Conservation (phyloP, 768 basidiomycete species). For the Kwoniella europaea region DNA sequence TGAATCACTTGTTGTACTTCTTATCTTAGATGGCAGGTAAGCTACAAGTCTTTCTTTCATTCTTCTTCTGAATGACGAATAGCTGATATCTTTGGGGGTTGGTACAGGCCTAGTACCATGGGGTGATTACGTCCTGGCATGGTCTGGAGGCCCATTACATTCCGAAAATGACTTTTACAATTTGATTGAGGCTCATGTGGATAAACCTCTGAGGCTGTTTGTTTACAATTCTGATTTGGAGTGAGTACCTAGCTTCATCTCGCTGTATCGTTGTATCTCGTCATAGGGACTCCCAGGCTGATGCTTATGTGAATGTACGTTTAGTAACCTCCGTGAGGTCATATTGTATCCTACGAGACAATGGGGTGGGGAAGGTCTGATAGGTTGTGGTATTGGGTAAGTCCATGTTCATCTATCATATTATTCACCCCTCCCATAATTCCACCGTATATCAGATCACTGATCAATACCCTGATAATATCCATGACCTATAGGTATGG, state of each 20-base stretch:
- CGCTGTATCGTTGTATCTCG: background rate
- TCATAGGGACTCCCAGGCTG: background rate
- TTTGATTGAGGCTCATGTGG: constrained; percentile 88
- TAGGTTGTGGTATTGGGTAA: constrained; percentile 95
- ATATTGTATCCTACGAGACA: constrained; percentile 93
- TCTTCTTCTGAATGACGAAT: no score
- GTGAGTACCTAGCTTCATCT: constrained; percentile 62
- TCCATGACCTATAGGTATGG: constrained; percentile 68
- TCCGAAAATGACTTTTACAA: constrained; percentile 97
- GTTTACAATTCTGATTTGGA: constrained; percentile 98
- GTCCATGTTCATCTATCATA: constrained; percentile 45
- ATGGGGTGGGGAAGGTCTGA: constrained; percentile 94
- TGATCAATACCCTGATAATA: background rate
- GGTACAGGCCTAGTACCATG: constrained; percentile 81
- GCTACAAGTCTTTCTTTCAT: no score
- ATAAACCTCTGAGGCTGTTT: constrained; percentile 89
- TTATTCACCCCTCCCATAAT: no score
- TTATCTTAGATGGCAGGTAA: constrained; percentile 25
- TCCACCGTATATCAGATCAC: no score
- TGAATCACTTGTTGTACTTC: no score
- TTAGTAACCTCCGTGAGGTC: constrained; percentile 77
- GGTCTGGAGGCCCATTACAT: constrained; percentile 89
- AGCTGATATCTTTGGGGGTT: no score
- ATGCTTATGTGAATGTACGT: no score
- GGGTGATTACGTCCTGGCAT: constrained; percentile 78